Conservation (phyloP, 1,284 basidiomycete genomes). For the Irpex lacteus region DNA sequence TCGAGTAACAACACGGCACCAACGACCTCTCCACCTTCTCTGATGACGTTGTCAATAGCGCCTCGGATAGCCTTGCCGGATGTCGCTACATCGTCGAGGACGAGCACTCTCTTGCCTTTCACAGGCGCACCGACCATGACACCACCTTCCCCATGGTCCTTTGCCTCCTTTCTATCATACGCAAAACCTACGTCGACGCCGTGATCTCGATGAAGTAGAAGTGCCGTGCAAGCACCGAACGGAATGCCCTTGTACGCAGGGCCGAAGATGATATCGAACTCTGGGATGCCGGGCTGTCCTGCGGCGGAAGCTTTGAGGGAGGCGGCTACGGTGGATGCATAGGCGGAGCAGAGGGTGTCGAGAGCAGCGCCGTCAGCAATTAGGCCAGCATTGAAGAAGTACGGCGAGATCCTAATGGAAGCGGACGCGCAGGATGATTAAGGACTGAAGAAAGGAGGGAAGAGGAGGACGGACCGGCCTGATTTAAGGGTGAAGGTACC, state of each 20-base stretch:
- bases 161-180: constrained; percentile 95
- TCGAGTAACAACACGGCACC: constrained; percentile 93
- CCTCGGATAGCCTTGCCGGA: constrained; percentile 89
- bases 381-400: constrained; percentile 95
- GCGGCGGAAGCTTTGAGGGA: constrained; percentile 35
- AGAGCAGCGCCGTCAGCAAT: constrained; percentile 85
- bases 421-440: not conserved
- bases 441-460: constrained; percentile 2
- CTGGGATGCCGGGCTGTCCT: constrained; percentile 44
- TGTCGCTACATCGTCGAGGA: constrained; percentile 97
- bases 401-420: constrained; percentile 74
- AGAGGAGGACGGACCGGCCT: constrained; percentile 67
- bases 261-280: constrained; percentile 92
- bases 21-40: constrained; percentile 75
- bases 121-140: constrained; percentile 85
- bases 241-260: constrained; percentile 99
- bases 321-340: constrained; percentile 73
- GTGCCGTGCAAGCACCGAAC: constrained; percentile 85
- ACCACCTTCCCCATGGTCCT: constrained; percentile 98
- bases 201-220: constrained; percentile 72
- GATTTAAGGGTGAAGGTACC: constrained; percentile 92
- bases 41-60: constrained; percentile 71
- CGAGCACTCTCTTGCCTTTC: constrained; percentile 76
- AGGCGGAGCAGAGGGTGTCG: constrained; percentile 79
- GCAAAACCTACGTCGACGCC: constrained; percentile 76